Evolutionary conservation across 2,329 filamentous ascomycete species (phyloP).

Genomic region (Simplicillium sp.): DNA sequence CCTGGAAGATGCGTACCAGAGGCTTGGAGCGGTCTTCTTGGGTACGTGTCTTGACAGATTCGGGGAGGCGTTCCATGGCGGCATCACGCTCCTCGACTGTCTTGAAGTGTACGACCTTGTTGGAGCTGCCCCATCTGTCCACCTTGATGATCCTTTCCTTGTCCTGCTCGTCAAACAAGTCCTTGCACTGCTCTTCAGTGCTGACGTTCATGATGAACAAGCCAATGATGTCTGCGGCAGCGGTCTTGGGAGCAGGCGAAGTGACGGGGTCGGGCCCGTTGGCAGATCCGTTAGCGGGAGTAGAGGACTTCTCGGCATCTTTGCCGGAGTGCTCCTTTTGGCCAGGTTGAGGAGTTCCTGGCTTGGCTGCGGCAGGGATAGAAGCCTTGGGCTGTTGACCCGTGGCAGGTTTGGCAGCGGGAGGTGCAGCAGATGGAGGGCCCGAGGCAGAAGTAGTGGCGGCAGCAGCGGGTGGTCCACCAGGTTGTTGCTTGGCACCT

Average conservation of each 20-base stretch:
- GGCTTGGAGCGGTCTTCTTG: constrained; percentile 69
- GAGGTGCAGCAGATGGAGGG: constrained; percentile 18
- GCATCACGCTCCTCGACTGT: constrained; percentile 70
- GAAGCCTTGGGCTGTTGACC: constrained; percentile 26
- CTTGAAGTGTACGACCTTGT: constrained; percentile 82
- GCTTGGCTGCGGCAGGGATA: constrained; percentile 23
- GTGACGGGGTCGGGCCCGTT: constrained; percentile 41
- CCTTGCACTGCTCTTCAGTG: constrained; percentile 71
- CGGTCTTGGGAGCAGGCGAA: constrained; percentile 51
- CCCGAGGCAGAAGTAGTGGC: constrained; percentile 23
- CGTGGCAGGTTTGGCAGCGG: constrained; percentile 22
- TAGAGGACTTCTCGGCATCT: constrained; percentile 46
- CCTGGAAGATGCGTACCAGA: constrained; percentile 74
- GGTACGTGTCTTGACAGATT: constrained; percentile 65
- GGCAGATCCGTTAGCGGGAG: constrained; percentile 42
- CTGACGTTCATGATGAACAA: constrained; percentile 85
- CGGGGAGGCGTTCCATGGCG: constrained; percentile 64
- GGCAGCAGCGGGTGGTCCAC: constrained; percentile 25
- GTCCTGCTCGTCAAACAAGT: constrained; percentile 77
- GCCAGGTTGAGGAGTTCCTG: constrained; percentile 39
- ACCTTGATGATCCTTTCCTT: constrained; percentile 69
- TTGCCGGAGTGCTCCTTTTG: constrained; percentile 34
- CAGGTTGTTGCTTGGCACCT: constrained; percentile 64
- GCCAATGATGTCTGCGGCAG: constrained; percentile 62
- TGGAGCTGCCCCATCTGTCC: constrained; percentile 68